Percentiles rank a stretch among this genome's conserved stretches.
phyloP scores from a whole-genome alignment of 305 asterid genomes.

The Fraxinus ornus region DNA sequence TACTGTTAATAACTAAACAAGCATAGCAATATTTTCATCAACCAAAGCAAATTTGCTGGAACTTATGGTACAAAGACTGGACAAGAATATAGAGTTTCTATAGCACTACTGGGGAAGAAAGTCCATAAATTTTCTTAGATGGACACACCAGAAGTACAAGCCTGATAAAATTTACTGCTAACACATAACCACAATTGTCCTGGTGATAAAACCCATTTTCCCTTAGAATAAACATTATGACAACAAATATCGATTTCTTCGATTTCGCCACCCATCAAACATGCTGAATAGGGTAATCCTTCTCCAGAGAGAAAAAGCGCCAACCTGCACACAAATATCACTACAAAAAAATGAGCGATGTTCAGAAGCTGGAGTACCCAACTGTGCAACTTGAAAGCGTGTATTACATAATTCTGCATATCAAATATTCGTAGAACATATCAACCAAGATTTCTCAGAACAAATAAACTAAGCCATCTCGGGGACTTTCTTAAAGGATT shows the following conservation, averaged over 20 bases:
- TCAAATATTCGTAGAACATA: background rate
- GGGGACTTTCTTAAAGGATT: background rate
- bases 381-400: constrained; percentile 14
- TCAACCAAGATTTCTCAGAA: background rate
- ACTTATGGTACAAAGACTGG: background rate
- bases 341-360: constrained; percentile 20
- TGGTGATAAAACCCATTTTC: background rate
- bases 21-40: background rate
- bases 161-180: background rate
- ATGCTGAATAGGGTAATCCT: constrained; percentile 8
- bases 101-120: background rate
- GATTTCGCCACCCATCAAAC: background rate
- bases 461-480: background rate
- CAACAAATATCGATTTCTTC: background rate
- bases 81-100: background rate
- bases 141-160: constrained; percentile 1
- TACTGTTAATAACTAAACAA: background rate
- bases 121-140: background rate
- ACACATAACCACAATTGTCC: background rate
- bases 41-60: background rate
- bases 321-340: constrained; percentile 28
- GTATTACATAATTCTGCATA: background rate
- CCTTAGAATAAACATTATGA: background rate
- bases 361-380: constrained; percentile 19
- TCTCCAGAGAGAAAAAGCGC: constrained; percentile 22